These are phyloP conservation scores for Nitzschia putrida DNA, from an alignment of 108 stramenopile species.

Conservation along the genomic window DNA sequence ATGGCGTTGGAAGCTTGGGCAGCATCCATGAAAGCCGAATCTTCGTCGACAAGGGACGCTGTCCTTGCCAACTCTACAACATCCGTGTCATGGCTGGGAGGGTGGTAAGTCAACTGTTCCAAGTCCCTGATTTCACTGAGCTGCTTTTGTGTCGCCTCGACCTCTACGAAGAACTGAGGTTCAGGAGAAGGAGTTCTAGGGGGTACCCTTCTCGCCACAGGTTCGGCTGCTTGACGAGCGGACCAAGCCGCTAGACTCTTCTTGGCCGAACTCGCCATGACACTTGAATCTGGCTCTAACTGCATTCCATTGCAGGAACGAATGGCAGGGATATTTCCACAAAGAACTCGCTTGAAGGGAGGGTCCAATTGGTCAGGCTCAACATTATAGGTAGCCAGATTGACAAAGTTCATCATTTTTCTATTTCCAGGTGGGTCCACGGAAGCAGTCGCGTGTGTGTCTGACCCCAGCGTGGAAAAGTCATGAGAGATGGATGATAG, in stretches of 20 bases:
- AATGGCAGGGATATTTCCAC: neutral
- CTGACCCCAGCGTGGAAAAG: neutral
- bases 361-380: neutral
- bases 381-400: neutral
- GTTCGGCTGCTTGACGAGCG: too few relatives aligned
- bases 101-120: slow-evolving; percentile 19
- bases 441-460: neutral
- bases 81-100: neutral
- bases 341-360: neutral
- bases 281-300: too few relatives aligned
- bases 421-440: neutral
- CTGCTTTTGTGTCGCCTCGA: slow-evolving; percentile 21
- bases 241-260: too few relatives aligned
- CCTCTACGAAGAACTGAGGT: slow-evolving; percentile 30
- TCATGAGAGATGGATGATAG: neutral
- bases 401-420: slow-evolving; percentile 4
- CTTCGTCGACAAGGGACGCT: slow-evolving; percentile 25
- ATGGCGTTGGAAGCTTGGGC: too few relatives aligned
- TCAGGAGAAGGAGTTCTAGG: neutral
- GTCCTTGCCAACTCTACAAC: slow-evolving; percentile 11
- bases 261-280: too few relatives aligned
- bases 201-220: neutral
- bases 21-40: slow-evolving; percentile 31
- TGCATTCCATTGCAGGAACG: neutral
- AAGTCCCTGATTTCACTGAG: slow-evolving; percentile 21